Base-by-base conservation (phyloP, 495 filamentous ascomycete species). In the Daldinia loculata region DNA sequence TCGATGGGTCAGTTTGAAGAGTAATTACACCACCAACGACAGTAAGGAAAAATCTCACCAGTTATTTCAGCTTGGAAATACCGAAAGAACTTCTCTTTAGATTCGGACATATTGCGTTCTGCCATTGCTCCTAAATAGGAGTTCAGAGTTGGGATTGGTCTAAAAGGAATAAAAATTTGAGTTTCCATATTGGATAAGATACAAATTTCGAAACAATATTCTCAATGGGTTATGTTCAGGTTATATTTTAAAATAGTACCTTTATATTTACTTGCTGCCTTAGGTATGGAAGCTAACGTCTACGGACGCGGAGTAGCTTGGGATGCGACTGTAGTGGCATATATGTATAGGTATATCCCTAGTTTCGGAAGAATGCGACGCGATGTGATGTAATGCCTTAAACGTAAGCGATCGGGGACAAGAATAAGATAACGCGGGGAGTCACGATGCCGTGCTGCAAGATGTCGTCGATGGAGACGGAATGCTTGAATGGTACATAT, bases 41-140 rank as follows among this genome's bases (percentile, higher is more conserved):
- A 43, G 39, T 53, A 59, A n/a, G 61, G n/a, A 72, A 7, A 7
- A 12, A 60, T 61, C 78, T 67, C 83, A 93, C 92, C 84, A 14
- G 87, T 88, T 67, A 90, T 89, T 77, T 90, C 87, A 77, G 88
- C 84, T 65, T 91, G 90, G 70, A 95, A 95, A 76, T 91, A 89
- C 67, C 88, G 88, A 77, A 93, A 92, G 83, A 96, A 95, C 8
- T 85, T 85, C 71, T 92, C 90, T 57, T 93, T 94, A 51, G 89
- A 76, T 68, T 82, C 80, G 48, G 75, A 68, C 71, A 74, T 79
- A 50, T 66, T 72, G 56, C 55, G 67, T 2, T 57, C 36, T 27
- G 60, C 51, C 11, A 66, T 68, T 59, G 29, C 48, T 6, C 26
- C 50, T 3, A 26, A 2, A 19, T 51, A 48, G 38, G 41, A 8